Percentiles rank a stretch among this genome's conserved stretches.
phyloP scores from a whole-genome alignment of 257 asterid species.

The Solanum chilense region DNA sequence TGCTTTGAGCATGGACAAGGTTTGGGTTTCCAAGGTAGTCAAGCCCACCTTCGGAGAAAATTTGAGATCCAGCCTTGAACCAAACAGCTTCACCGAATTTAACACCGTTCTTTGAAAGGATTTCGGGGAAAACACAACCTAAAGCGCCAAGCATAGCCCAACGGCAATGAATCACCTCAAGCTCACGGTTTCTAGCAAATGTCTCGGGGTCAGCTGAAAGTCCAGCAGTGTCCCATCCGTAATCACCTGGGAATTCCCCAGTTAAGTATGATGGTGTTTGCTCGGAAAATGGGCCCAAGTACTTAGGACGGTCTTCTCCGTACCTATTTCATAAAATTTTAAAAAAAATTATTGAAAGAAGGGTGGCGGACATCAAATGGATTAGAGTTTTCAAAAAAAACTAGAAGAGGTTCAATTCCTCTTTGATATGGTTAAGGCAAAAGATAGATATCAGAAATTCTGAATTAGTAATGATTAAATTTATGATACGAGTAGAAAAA shows the following conservation, averaged over 20 bases:
- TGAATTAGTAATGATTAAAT: too few relatives aligned
- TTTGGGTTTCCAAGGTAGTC: slow-evolving; percentile 88
- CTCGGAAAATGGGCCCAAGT: slow-evolving; percentile 91
- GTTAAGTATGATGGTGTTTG: slow-evolving; percentile 88
- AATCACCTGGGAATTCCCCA: slow-evolving; percentile 89
- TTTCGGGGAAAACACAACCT: slow-evolving; percentile 83
- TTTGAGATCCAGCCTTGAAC: slow-evolving; percentile 93
- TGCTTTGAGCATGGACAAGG: slow-evolving; percentile 82
- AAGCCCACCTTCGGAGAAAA: slow-evolving; percentile 84
- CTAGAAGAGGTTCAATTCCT: too few relatives aligned
- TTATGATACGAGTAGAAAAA: neutral
- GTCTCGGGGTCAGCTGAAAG: slow-evolving; percentile 94
- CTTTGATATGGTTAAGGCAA: too few relatives aligned
- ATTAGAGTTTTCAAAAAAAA: too few relatives aligned
- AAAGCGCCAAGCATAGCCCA: slow-evolving; percentile 98
- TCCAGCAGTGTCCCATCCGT: slow-evolving; percentile 97
- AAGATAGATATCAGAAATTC: too few relatives aligned
- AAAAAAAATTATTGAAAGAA: too few relatives aligned
- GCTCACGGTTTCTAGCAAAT: slow-evolving; percentile 80
- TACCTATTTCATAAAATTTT: slow-evolving; percentile 32
- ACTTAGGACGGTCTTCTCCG: slow-evolving; percentile 83
- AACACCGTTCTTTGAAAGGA: slow-evolving; percentile 65
- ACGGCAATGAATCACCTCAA: slow-evolving; percentile 73
- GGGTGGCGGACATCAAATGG: too few relatives aligned
- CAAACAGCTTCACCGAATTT: slow-evolving; percentile 81